Base-by-base conservation (phyloP, 179 eudicot genomes). In the Actinidia arguta region DNA sequence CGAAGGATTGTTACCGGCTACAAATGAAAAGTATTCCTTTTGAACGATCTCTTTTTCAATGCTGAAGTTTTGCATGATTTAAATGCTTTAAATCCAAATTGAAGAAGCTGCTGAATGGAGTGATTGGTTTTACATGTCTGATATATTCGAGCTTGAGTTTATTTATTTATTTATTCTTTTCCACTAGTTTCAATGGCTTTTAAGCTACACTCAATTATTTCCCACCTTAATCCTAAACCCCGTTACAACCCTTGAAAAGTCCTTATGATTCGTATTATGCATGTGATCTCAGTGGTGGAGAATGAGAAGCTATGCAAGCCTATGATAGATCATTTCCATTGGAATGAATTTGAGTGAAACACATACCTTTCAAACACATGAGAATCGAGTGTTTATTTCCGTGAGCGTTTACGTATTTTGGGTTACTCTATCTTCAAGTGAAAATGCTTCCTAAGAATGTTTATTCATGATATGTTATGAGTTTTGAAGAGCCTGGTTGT, bases 251-350 rank as follows among this genome's bases (percentile, higher is more conserved):
- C 75, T 71, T 71, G 75, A 44, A 71, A 39, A 71, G 75, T 42
- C 75, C 51, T 71, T 71, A 71, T 71, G 54, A 44, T 71, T 71
- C 22, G 54, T 71, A 25, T 71, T 71, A 71, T 71, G 75, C 54
- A 71, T 71, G 52, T 64, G 70, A 64, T 64, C 44, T 44, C 70
- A 64, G 12, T 64, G 70, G 44, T 64, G 70, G 70, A 64, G 70
- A 64, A 64, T 64, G 70, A 64, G 70, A 64, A 64, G 44, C 25
- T 64, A 64, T 64, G 70, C 70, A 64, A 64, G 27, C 75, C 75
- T 71, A 71, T 71, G 75, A 54, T 71, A 71, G 54, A 71, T 71
- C 75, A 71, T 71, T 71, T 71, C 75, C n/a, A 71, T 71, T 71
- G 25, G 75, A 46, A 71, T 71, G 75, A 71, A 71, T 71, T 64